phyloP scores from a whole-genome alignment of 176 grass and related monocot genomes.

The Luzula sylvatica region DNA sequence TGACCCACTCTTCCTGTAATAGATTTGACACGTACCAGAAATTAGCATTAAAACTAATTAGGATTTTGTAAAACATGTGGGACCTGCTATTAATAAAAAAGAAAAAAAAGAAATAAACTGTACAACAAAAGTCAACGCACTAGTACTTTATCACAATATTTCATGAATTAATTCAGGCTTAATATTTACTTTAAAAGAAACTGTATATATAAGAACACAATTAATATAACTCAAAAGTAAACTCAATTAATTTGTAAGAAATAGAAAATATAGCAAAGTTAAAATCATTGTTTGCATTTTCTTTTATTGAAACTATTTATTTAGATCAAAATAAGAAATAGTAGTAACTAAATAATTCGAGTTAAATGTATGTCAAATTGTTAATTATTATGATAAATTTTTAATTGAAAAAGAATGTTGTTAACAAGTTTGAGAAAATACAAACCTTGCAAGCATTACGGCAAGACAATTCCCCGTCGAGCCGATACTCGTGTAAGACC shows the following conservation, averaged over 20 bases:
- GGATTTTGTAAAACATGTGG: neutral
- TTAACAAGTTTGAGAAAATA: neutral
- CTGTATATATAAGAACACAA: neutral
- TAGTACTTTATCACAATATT: neutral
- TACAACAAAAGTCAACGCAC: neutral
- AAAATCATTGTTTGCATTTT: too few relatives aligned
- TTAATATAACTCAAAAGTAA: too few relatives aligned
- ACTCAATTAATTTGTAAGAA: too few relatives aligned
- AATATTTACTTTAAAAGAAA: neutral
- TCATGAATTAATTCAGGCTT: neutral
- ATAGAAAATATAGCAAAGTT: too few relatives aligned
- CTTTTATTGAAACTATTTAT: neutral
- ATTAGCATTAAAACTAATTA: neutral
- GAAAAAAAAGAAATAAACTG: neutral
- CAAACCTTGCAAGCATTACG: constrained; percentile 61
- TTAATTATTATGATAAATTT: neutral
- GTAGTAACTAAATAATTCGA: neutral
- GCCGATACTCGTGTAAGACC: constrained; percentile 94
- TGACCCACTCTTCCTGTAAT: constrained; percentile 89
- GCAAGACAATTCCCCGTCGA: constrained; percentile 70
- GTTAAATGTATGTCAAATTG: neutral
- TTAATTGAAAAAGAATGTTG: neutral
- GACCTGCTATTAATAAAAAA: too few relatives aligned
- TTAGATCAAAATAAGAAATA: neutral
- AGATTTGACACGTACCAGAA: constrained; percentile 1